Evolutionary conservation across 371 early-diverging fungal genomes (phyloP).

Genomic region (Umbelopsis sp.): DNA sequence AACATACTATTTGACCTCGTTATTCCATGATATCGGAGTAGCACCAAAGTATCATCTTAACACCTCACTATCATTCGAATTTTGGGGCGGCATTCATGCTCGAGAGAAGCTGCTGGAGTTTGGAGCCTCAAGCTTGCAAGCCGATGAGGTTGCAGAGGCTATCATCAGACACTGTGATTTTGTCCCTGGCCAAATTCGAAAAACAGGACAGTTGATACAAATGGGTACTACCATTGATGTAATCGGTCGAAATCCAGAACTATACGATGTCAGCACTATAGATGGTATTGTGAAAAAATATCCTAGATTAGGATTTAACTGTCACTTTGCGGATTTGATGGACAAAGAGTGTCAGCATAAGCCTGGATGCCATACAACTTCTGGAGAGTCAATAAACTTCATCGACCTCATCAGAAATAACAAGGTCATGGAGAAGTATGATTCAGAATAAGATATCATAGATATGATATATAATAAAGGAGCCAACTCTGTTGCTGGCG

Average conservation of each 20-base stretch:
- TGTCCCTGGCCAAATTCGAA: constrained; percentile 19
- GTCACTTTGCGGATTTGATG: constrained; percentile 19
- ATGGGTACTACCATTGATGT: constrained; percentile 23
- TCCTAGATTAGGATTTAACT: constrained; percentile 20
- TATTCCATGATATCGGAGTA: constrained; percentile 24
- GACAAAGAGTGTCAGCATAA: constrained; percentile 20
- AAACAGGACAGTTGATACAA: constrained; percentile 21
- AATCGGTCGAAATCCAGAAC: constrained; percentile 23
- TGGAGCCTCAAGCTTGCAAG: constrained; percentile 16
- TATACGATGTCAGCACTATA: constrained; percentile 20
- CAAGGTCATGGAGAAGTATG: not conserved
- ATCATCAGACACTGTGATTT: constrained; percentile 24
- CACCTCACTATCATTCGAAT: constrained; percentile 26
- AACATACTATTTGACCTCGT: constrained; percentile 22
- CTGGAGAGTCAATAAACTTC: not conserved
- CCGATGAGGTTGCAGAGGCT: constrained; percentile 24
- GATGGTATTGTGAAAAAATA: constrained; percentile 17
- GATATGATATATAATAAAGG: not conserved
- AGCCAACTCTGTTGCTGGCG: too few relatives aligned
- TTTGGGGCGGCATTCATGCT: constrained; percentile 22
- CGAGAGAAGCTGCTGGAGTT: constrained; percentile 13
- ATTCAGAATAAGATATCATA: not conserved
- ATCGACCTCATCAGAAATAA: not conserved
- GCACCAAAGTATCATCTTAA: constrained; percentile 20
- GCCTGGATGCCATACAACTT: constrained; percentile 17